Evolutionary conservation across 1,139 yeast species (phyloP).

Genomic region (Spathaspora sp.): DNA sequence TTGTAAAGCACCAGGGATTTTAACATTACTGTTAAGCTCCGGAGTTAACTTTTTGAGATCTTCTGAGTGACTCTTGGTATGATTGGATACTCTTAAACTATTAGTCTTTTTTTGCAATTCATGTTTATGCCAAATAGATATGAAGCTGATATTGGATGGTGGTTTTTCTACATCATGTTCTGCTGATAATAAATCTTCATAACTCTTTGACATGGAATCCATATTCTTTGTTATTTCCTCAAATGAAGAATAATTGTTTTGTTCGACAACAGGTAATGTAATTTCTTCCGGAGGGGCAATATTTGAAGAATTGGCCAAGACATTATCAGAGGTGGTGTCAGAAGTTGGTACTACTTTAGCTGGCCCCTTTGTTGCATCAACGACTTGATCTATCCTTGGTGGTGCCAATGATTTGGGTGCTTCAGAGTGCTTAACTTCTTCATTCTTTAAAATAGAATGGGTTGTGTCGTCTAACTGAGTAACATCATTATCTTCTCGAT

Average conservation of each 20-base stretch:
- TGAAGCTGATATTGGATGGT: conserved; percentile 25
- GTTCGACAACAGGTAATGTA: conserved; percentile 39
- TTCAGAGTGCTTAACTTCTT: conserved; percentile 14
- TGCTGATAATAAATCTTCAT: conserved; percentile 45
- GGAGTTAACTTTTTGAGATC: neutral
- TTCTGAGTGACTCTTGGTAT: neutral
- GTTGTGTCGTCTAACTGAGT: conserved; percentile 5
- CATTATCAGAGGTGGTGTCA: conserved; percentile 9
- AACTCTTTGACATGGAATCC: conserved; percentile 21
- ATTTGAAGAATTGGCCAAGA: conserved; percentile 45
- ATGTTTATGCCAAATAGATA: conserved; percentile 48
- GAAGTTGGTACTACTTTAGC: conserved; percentile 6
- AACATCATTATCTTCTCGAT: conserved; percentile 42
- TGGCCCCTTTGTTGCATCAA: conserved; percentile 8
- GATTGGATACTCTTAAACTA: conserved; percentile 8
- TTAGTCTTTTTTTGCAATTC: conserved; percentile 20
- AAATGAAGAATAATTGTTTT: conserved; percentile 32
- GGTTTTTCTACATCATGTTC: conserved; percentile 36
- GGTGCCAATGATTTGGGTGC: conserved; percentile 22
- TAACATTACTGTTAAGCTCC: conserved; percentile 1
- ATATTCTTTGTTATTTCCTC: conserved; percentile 36
- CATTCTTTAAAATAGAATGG: neutral
- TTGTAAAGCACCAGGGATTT: conserved; percentile 25
- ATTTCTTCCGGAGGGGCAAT: conserved; percentile 41
- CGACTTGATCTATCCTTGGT: conserved; percentile 15